Base-by-base conservation (phyloP, 164 flowering plant species). In the Chloranthus sessilifolius region DNA sequence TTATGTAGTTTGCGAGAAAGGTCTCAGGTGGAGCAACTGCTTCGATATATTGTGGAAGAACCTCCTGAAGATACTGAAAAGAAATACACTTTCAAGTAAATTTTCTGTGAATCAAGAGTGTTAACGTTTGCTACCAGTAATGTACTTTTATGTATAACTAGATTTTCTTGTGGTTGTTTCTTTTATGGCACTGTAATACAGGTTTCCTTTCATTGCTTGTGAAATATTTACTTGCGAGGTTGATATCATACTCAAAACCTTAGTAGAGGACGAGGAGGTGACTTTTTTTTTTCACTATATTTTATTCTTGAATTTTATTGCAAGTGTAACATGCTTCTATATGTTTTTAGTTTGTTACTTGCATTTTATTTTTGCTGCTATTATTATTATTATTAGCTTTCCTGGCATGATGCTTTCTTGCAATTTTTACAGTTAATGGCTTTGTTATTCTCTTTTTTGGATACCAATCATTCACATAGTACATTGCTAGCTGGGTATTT, bases 211-310 rank as follows among this genome's bases (percentile, higher is more conserved):
- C 52, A 72, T 90, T 74, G 80, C 98, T 15, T 84, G 96, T 73
- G 98, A 91, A 71, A 81, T 88, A 29, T 85, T 91, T 57, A 91
- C 96, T 11, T 91, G 98, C 65, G 98, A 90, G 61, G 90, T 90
- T 59, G 98, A 90, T 73, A 71, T 85, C 51, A 87, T 90, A 40
- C 88, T 90, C 47, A 81, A 79, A 60, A 76, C 95, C 10, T 59
- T 90, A 65, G 91, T 87, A 4, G 98, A 87, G 72, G 91, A 90
- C 54, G 92, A 85, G 61, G 91, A 82, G 87, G 95, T 83, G 44
- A 60, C 59, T 34, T 46, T 42, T 21, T 26, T 20, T 6, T 12
- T 16, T 47, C 24, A 21, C 27, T 50, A 43, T 35, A 3, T 11
- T 24, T 46, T 2, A 12, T 57, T 30, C 28, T 19, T 53, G 34